phyloP scores from a whole-genome alignment of 202 grass and related monocot genomes.

The Setaria viridis region DNA sequence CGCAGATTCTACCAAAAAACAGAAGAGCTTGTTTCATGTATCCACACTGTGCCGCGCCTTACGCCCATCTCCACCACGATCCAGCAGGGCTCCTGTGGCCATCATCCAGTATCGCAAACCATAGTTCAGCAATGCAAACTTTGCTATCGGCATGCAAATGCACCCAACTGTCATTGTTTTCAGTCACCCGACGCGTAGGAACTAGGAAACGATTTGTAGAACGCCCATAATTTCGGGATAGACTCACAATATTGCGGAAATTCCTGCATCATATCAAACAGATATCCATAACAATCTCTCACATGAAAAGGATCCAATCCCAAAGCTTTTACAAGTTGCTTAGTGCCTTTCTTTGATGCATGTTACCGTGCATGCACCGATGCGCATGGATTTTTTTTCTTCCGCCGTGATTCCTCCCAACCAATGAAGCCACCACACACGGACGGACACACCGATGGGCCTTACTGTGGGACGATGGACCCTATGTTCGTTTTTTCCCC shows the following conservation, averaged over 20 bases:
- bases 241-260: slow-evolving; percentile 12
- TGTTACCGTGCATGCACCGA: slow-evolving; percentile 31
- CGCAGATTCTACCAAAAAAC: no score
- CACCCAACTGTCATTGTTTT: no score
- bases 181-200: background rate
- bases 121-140: background rate
- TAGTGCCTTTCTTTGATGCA: slow-evolving; percentile 38
- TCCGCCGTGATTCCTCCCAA: slow-evolving; percentile 36
- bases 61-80: no score
- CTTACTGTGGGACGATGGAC: background rate
- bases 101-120: no score
- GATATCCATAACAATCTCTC: background rate
- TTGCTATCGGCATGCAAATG: background rate
- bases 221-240: slow-evolving; percentile 54
- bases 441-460: no score
- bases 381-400: background rate
- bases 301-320: background rate
- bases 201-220: background rate
- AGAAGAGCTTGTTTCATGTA: no score
- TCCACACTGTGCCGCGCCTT: no score
- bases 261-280: slow-evolving; percentile 47
- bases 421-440: background rate
- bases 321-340: slow-evolving; percentile 40
- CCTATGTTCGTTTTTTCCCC: background rate
- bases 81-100: no score